These are phyloP conservation scores for Dictyostelium brefeldianum DNA, from an alignment of 78 protist genomes.

Conservation along the genomic window DNA sequence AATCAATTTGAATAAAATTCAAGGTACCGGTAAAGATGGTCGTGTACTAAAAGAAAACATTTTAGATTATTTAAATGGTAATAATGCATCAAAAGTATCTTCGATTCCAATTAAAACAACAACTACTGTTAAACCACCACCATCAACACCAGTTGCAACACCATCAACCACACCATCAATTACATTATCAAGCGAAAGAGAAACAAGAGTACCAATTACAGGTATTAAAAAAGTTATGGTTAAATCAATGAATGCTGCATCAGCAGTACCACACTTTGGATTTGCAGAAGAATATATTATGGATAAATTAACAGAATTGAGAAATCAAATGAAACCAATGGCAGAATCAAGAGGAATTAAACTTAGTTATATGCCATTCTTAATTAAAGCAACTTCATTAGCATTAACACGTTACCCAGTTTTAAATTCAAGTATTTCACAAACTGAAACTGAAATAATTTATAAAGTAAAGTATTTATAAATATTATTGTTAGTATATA, in stretches of 20 bases:
- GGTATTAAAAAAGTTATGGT: conserved; percentile 87
- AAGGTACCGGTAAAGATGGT: conserved; percentile 91
- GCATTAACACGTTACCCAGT: conserved; percentile 92
- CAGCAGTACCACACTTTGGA: conserved; percentile 90
- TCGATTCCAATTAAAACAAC: conserved; percentile 1
- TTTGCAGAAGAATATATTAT: conserved; percentile 87
- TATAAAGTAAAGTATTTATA: conserved; percentile 66
- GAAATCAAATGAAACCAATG: conserved; percentile 62
- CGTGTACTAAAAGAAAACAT: conserved; percentile 93
- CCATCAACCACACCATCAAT: conserved; percentile 7
- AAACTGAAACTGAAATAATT: conserved; percentile 72
- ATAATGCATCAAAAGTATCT: background rate
- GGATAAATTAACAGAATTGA: conserved; percentile 17
- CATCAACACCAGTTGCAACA: background rate
- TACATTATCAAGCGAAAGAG: background rate
- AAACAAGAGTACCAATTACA: conserved; percentile 50
- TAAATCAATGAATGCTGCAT: conserved; percentile 89
- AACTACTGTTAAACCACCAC: no score
- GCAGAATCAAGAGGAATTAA: conserved; percentile 86
- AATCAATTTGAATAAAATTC: conserved; percentile 68
- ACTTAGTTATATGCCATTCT: conserved; percentile 91
- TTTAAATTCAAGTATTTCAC: conserved; percentile 86
- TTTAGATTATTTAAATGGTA: conserved; percentile 51
- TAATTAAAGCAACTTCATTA: conserved; percentile 95
- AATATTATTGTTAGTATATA: background rate